Base-by-base conservation (phyloP, 2,329 filamentous ascomycete species). In the Elsinoe batatas region DNA sequence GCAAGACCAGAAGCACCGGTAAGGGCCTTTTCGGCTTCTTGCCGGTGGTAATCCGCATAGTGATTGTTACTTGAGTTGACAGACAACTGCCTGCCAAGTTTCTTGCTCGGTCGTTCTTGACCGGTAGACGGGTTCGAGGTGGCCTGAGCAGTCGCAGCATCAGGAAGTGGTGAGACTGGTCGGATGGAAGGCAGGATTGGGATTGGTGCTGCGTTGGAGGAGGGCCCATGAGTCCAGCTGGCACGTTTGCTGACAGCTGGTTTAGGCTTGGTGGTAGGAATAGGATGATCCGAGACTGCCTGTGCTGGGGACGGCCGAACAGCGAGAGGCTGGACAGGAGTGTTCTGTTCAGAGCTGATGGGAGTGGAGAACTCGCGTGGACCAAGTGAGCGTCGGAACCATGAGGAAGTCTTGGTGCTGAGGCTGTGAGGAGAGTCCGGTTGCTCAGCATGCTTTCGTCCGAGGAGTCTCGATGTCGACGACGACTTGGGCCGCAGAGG, bases 311-410 rank as follows among this genome's bases (percentile, higher is more conserved):
- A 55, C 13, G 53, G 53, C n/a, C 53, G 53, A 26, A 55, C 53
- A n/a, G 42, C 40, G 11, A 55, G 40, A 32, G 72, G 71, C 42
- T 68, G 64, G 26, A 71, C 66, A 40, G 73, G 69, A 35, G 73
- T 61, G 26, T 71, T 70, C 60, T 76, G 73, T 13, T 65, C 61
- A 4, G 67, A 51, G 42, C 22, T 68, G 64, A 47, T 60, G 64
- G 56, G 61, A 73, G 72, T 58, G 75, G 72, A 4, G 47, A 88
- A 85, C 44, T 85, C 83, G 58, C 87, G 81, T 57, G 87, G 85
- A 65, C 96, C 94, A 57, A 98, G 78, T 11, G 93, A 97, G 69
- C 95, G 90, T 62, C 93, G 83, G 73, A 98, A 96, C 93, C 93
- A 98, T 0, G 91, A 74, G 3, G 75, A 97, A 20, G 88, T 87